Conservation (phyloP, 768 basidiomycete genomes). For the Rickenella mellea region DNA sequence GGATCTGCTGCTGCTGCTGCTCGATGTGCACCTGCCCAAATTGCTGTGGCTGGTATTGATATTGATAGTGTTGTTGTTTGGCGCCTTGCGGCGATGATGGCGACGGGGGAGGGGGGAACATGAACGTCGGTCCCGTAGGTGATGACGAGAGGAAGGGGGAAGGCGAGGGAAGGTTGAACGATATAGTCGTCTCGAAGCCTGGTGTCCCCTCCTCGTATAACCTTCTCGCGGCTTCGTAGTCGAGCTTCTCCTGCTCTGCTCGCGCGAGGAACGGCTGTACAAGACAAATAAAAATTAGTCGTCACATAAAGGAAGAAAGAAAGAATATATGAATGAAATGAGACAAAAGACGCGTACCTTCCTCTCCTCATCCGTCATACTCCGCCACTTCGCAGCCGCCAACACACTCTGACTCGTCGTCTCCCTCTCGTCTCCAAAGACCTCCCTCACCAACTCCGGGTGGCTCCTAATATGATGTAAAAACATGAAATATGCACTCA, state of each 20-base stretch:
- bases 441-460: conserved; percentile 58
- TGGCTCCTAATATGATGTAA: conserved; percentile 82
- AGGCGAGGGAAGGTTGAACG: conserved; percentile 51
- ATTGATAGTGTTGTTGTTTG: no score
- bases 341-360: conserved; percentile 44
- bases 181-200: conserved; percentile 63
- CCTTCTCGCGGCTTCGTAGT: conserved; percentile 79
- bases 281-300: conserved; percentile 7
- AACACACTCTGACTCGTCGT: conserved; percentile 92
- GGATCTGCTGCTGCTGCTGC: no score
- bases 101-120: background rate
- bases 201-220: conserved; percentile 79
- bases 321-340: conserved; percentile 1
- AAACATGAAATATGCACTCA: conserved; percentile 94
- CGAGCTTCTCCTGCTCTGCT: conserved; percentile 92
- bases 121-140: background rate
- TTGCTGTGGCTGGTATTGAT: no score
- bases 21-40: no score
- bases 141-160: no score
- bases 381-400: conserved; percentile 88
- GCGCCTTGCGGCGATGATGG: no score
- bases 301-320: conserved; percentile 8
- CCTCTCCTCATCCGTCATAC: conserved; percentile 87
- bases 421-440: conserved; percentile 87
- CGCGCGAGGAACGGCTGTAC: conserved; percentile 82